Evolutionary conservation across 257 asterid species (phyloP), one percentile per base, ranked within the genome.

Genomic region (Solanum habrochaites): DNA sequence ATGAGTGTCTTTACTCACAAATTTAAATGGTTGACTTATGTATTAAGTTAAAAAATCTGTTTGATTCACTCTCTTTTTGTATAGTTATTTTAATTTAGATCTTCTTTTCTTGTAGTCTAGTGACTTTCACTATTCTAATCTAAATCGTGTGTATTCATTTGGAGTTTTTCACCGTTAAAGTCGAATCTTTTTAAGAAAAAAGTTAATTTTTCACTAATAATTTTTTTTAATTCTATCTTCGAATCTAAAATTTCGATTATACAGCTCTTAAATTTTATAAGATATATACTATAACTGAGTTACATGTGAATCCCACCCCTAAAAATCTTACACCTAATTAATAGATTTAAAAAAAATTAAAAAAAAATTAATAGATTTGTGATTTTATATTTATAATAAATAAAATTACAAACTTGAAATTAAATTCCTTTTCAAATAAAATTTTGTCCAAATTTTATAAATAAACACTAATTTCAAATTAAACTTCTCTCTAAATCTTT

Each of bases 101-200:
- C 15, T 60, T 11, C 3, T 23, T 10, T 2, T 62, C 6, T 62
- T 4, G 27, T 62, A 62, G 29, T 60, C 29, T 23, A 60, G 27
- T 23, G 13, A 62, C 14, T 10, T 62, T 62, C 29, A 9, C 69
- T 62, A 1, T 60, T 23, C 14, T 60, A 62, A 62, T 11, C 31
- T 23, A 62, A 23, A 62, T 11, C 4, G n/a, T 62, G 3, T 4
- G 3, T 2, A 11, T 7, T 29, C 23, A 60, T 23, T 60, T 60
- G 14, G 3, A 62, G 8, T n/a, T 62, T 62, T 23, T 62, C 14
- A 23, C 1, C 0, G 6, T 60, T 3, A 60, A 23, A 60, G 0
- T 60, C 29, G 11, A 23, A 4, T 9, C 9, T 9, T 58, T 60
- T 21, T 4, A 3, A 1, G n/a, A 18, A 52, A 52, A 52, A 6